Base-by-base conservation (phyloP, 176 grass and related monocot species). In the sorghum (Sorghum bicolor) region DNA sequence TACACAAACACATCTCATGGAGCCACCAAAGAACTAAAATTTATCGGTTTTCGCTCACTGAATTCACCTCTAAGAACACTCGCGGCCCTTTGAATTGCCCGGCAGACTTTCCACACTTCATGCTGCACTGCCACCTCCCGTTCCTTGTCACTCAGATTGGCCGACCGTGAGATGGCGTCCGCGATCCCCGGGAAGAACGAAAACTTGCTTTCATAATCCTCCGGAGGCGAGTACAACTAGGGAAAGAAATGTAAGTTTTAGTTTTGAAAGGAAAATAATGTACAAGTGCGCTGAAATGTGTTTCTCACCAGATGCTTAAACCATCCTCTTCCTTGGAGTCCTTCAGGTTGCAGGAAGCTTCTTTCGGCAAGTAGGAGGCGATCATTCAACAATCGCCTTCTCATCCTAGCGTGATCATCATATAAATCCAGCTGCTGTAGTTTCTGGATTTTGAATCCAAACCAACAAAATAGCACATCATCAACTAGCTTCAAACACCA, bases 301-400 rank as follows among this genome's bases (percentile, higher is more conserved):
- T 82, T 73, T 25, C 86, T 86, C 76, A 98, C 93, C 89, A 95
- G 79, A 83, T 98, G 96, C 80, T 87, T 98, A 64, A 90, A 98
- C 93, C 96, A 98, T n/a, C 17, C n/a, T 87, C 96, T 95, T 78
- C 96, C 91, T 83, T 90, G 24, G 60, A 98, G 93, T 33, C 96
- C 96, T 70, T 95, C 91, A 43, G 86, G 68, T 58, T 95, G 87
- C 65, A 98, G 80, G 43, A 98, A 95, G 87, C 93, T 91, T 92
- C 96, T 95, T 89, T 98, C 96, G 7, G 86, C 87, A 39, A 98
- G 91, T 68, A 95, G 87, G 90, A 98, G 91, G 40, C 91, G 96
- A 77, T 98, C 87, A 57, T 98, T 98, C 45, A 94, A 29, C 72
- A 86, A 57, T 3, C 91, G 87, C 79, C 85, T 90, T 52, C 80